Evolutionary conservation across 1,284 basidiomycete genomes (phyloP).

Genomic region (Wallemia mellicola): DNA sequence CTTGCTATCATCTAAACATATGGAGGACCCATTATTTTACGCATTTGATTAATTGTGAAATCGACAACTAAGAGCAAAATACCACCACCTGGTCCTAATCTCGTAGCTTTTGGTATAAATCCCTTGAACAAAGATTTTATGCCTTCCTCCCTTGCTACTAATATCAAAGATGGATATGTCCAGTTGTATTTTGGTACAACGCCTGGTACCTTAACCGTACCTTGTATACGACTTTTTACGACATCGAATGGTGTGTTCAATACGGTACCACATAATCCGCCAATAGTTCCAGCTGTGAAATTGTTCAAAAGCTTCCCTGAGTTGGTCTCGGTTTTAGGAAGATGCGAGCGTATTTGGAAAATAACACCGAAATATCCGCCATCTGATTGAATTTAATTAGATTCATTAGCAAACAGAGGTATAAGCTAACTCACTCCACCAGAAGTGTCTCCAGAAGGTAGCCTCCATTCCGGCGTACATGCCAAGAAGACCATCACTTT

Average conservation of each 20-base stretch:
- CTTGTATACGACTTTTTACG: slow-evolving; percentile 85
- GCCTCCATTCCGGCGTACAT: slow-evolving; percentile 79
- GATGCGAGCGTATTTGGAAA: slow-evolving; percentile 40
- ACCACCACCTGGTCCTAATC: slow-evolving; percentile 78
- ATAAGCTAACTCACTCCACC: slow-evolving; percentile 26
- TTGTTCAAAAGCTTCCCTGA: slow-evolving; percentile 58
- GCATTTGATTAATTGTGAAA: background rate
- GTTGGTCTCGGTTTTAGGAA: slow-evolving; percentile 56
- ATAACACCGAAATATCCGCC: slow-evolving; percentile 83
- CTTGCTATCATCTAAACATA: background rate
- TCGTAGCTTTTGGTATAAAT: slow-evolving; percentile 54
- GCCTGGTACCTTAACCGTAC: slow-evolving; percentile 29
- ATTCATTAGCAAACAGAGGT: background rate
- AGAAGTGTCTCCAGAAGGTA: slow-evolving; percentile 75
- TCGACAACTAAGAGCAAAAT: slow-evolving; percentile 36
- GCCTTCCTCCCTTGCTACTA: slow-evolving; percentile 72
- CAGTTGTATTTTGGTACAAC: slow-evolving; percentile 63
- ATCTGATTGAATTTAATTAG: slow-evolving; percentile 19
- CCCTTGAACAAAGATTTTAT: slow-evolving; percentile 75
- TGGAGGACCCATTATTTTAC: background rate
- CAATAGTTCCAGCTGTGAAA: slow-evolving; percentile 62
- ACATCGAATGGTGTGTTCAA: slow-evolving; percentile 32
- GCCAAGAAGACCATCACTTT: slow-evolving; percentile 47
- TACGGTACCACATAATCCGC: slow-evolving; percentile 54
- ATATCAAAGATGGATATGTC: slow-evolving; percentile 48